phyloP scores from a whole-genome alignment of 148 eudicot genomes.

The Arctostaphylos glauca region DNA sequence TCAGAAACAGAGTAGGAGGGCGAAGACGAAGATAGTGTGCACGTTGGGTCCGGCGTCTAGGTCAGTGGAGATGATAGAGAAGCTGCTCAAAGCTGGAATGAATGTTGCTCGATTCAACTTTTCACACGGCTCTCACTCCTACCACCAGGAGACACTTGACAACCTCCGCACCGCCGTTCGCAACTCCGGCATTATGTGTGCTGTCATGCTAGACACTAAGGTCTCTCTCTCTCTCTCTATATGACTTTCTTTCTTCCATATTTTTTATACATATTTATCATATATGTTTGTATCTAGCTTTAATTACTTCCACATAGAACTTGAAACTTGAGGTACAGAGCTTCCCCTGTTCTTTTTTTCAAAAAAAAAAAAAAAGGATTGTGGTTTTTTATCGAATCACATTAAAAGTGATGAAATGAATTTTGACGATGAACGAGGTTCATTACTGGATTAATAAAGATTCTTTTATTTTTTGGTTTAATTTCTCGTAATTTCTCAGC shows the following conservation, averaged over 20 bases:
- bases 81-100: slow-evolving; percentile 19
- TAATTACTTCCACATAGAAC: no score
- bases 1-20: slow-evolving; percentile 8
- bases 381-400: no score
- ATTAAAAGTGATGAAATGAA: no score
- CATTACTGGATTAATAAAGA: no score
- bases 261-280: background rate
- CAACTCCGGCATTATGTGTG: slow-evolving; percentile 15
- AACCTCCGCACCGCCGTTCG: slow-evolving; percentile 11
- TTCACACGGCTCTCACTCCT: slow-evolving; percentile 19
- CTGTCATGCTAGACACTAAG: slow-evolving; percentile 25
- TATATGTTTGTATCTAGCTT: no score
- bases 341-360: background rate
- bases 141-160: slow-evolving; percentile 23
- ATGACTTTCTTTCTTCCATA: background rate
- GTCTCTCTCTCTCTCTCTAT: background rate
- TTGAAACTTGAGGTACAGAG: background rate
- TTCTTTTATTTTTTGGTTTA: no score
- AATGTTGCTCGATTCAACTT: slow-evolving; percentile 24
- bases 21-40: slow-evolving; percentile 27
- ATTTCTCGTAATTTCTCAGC: no score
- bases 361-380: no score
- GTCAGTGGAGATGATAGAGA: slow-evolving; percentile 27
- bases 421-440: no score
- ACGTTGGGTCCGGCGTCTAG: slow-evolving; percentile 23